Base-by-base conservation (phyloP, 352 stramenopile species). In the Thalassiosira mediterranea region DNA sequence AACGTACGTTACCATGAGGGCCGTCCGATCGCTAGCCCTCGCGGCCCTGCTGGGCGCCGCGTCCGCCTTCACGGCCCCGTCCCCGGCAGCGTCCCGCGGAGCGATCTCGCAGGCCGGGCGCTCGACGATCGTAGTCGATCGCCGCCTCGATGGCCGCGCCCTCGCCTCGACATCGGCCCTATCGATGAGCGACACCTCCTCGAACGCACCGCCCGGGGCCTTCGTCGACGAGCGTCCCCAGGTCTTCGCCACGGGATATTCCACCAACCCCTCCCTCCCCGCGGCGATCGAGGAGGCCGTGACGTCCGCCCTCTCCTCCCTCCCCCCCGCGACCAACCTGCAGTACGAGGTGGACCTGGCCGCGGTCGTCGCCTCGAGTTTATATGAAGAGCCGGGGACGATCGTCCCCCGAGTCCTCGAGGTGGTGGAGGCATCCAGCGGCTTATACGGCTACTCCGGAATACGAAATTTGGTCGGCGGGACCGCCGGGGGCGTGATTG, bases 381-480 rank as follows among this genome's bases (percentile, higher is more conserved):
- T 90, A 1, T 91, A 91, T 52, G 82, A 91, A 15, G 76, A 77
- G 51, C 52, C 72, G 15, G 38, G 53, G n/a, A 63, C 62, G 46
- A 68, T 76, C 1, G 51, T 75, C n/a, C 51, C 71, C 1, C 37
- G 42, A 3, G 59, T 89, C 0, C 52, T 91, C 15, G 72, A 84
- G 4, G 63, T 71, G 1, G 37, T 90, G 17, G 26, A 83, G 15
- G 25, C 56, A 38, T 47, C 37, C 7, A 58, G 72, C 17, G 38
- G 32, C 26, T 23, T 31, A 23, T 72, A 79, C 21, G 73, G 63
- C 32, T 67, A 67, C 25, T 60, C 40, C 5, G 49, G 37, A 0
- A 79, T 91, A 59, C 59, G 84, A 47, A 57, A 90, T 49, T 34
- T 93, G 10, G 71, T 93, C 13, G 87, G 87, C 17, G 77, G 65